Percentiles rank a stretch among this genome's conserved stretches.
These are phyloP conservation scores for Mycena maculata DNA, from an alignment of 768 basidiomycete species.

Conservation along the genomic window DNA sequence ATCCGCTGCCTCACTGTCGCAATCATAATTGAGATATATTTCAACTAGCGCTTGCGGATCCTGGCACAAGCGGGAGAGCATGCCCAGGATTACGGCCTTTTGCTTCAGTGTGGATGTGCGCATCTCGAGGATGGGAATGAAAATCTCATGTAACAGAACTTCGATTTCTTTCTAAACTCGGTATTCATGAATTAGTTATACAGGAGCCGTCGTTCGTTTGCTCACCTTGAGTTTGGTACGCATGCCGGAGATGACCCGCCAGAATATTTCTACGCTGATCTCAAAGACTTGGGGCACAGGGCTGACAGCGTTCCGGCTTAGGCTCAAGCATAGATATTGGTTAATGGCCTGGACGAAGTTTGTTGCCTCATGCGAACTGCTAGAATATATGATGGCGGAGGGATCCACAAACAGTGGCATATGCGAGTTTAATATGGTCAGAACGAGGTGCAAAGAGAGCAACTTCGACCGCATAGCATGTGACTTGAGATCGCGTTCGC, in stretches of 20 bases:
- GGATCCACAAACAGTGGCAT: conserved; percentile 92
- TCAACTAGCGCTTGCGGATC: conserved; percentile 98
- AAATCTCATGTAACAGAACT: conserved; percentile 97
- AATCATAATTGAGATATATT: conserved; percentile 99
- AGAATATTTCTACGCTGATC: conserved; percentile 97
- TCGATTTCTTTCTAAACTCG: conserved; percentile 94
- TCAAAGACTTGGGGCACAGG: conserved; percentile 98
- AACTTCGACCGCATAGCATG: conserved; percentile 98
- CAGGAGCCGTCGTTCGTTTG: conserved; percentile 2
- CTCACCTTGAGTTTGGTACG: conserved; percentile 94
- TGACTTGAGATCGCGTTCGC: conserved; percentile 95
- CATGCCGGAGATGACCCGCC: conserved; percentile 94
- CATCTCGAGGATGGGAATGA: conserved; percentile 98
- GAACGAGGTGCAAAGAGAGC: conserved; percentile 92
- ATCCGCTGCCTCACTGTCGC: conserved; percentile 92
- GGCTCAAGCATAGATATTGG: conserved; percentile 92
- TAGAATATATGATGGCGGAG: conserved; percentile 90
- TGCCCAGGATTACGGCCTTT: conserved; percentile 91
- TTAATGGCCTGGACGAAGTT: conserved; percentile 94
- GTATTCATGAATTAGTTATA: conserved; percentile 26
- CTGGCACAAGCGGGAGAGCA: conserved; percentile 89
- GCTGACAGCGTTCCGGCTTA: conserved; percentile 96
- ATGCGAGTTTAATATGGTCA: conserved; percentile 92
- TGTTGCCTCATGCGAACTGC: conserved; percentile 87
- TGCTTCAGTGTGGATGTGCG: conserved; percentile 94